Conservation (phyloP, 345 rosid genomes). For the Turritis glabra region DNA sequence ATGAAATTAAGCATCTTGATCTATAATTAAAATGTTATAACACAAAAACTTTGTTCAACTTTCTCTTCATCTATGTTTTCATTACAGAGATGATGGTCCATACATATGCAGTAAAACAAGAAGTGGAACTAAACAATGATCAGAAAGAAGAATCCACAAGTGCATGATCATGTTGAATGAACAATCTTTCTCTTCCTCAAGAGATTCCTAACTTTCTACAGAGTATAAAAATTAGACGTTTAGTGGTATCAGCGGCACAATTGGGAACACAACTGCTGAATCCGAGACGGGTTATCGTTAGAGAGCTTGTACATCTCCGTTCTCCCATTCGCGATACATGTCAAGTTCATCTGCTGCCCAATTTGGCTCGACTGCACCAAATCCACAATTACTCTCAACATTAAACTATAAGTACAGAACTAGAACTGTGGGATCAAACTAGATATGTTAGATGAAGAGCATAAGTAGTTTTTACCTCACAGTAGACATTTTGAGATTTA, state of each 20-base stretch:
- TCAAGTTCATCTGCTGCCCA: constrained; percentile 58
- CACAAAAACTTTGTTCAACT: not conserved
- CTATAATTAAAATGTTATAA: not conserved
- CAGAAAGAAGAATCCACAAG: constrained; percentile 24
- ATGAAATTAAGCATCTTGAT: not conserved
- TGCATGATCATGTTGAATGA: not conserved
- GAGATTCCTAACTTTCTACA: constrained; percentile 34
- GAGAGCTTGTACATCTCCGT: constrained; percentile 41
- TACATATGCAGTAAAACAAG: constrained; percentile 20
- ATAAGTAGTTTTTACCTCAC: constrained; percentile 52
- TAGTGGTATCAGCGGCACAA: constrained; percentile 56
- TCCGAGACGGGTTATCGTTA: constrained; percentile 18
- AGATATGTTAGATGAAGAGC: not conserved
- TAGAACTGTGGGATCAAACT: not conserved
- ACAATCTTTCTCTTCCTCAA: constrained; percentile 21
- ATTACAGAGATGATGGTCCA: not conserved
- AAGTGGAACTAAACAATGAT: constrained; percentile 21
- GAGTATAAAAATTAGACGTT: constrained; percentile 8
- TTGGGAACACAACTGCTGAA: constrained; percentile 55
- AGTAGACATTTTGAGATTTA: constrained; percentile 48
- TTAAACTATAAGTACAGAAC: not conserved
- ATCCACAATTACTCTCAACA: not conserved
- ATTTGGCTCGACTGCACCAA: constrained; percentile 53
- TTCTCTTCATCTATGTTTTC: not conserved
- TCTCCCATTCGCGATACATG: constrained; percentile 60